Percentiles rank a stretch among this genome's conserved stretches.
These are phyloP conservation scores for Silene conica DNA, from an alignment of 148 eudicot species.

Conservation along the genomic window DNA sequence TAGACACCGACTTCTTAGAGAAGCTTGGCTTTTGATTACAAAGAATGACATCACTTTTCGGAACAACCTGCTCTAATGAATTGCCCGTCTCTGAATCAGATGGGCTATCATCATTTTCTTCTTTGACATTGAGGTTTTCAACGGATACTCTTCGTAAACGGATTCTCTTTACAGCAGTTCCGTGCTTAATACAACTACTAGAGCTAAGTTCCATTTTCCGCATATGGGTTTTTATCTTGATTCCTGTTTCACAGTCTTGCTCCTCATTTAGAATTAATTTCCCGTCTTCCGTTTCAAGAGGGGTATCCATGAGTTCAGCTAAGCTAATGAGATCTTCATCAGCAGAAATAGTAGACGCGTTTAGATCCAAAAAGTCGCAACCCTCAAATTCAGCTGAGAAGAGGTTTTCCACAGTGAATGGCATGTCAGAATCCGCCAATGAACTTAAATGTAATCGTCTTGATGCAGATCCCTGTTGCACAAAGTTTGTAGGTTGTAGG, in stretches of 20 bases:
- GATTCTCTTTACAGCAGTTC: conserved; percentile 61
- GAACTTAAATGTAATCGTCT: conserved; percentile 36
- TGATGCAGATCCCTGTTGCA: conserved; percentile 57
- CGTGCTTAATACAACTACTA: conserved; percentile 31
- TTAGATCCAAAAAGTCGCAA: neutral
- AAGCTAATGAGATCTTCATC: too few species aligned
- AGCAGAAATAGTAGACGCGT: too few species aligned
- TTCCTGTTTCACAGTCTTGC: conserved; percentile 21
- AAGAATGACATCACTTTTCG: neutral
- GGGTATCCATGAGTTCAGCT: conserved; percentile 14
- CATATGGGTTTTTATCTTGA: conserved; percentile 20
- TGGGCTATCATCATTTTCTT: neutral
- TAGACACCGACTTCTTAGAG: conserved; percentile 5
- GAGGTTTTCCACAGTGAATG: conserved; percentile 1
- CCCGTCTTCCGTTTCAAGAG: neutral
- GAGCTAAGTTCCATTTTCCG: conserved; percentile 15
- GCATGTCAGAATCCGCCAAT: neutral
- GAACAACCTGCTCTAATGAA: conserved; percentile 14
- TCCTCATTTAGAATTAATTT: neutral
- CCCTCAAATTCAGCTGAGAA: conserved; percentile 1
- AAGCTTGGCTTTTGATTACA: neutral
- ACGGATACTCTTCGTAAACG: conserved; percentile 40
- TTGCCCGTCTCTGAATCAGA: neutral
- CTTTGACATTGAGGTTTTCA: neutral
- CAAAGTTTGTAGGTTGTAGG: conserved; percentile 10